Evolutionary conservation across 345 rosid genomes (phyloP).

Genomic region (Ceriops tagal): DNA sequence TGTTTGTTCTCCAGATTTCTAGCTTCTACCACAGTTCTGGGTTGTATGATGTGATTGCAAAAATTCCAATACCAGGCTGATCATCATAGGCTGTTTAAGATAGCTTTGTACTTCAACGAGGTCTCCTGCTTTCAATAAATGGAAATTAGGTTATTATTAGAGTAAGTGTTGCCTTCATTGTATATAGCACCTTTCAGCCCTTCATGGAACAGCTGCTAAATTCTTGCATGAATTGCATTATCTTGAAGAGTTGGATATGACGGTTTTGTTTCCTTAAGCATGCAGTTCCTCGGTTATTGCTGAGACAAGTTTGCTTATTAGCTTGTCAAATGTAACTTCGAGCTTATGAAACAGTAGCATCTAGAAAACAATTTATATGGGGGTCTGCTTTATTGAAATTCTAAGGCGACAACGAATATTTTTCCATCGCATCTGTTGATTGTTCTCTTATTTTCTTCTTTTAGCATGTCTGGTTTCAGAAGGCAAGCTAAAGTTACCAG

Average conservation of each 20-base stretch:
- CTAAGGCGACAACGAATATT: too few species aligned
- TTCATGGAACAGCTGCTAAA: conserved; percentile 3
- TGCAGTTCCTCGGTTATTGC: neutral
- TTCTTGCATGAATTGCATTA: conserved; percentile 1
- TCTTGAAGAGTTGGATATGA: neutral
- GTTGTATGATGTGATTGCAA: conserved; percentile 14
- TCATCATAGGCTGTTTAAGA: conserved; percentile 10
- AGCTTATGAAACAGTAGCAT: too few species aligned
- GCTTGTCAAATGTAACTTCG: too few species aligned
- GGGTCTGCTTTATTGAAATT: too few species aligned
- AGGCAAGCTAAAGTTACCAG: too few species aligned
- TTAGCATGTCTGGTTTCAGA: too few species aligned
- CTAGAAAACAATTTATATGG: too few species aligned
- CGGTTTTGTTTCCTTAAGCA: neutral
- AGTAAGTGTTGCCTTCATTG: conserved; percentile 13
- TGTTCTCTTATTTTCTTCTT: too few species aligned
- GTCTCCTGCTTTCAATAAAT: conserved; percentile 8
- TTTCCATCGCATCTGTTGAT: too few species aligned
- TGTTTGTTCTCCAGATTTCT: neutral
- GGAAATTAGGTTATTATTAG: conserved; percentile 15
- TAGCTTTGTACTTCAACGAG: conserved; percentile 7
- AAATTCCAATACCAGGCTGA: conserved; percentile 9
- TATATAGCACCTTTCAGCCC: conserved; percentile 16
- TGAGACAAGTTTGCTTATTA: too few species aligned
- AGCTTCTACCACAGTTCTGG: conserved; percentile 7